Conservation (phyloP, 495 filamentous ascomycete genomes). For the Lasiosphaeris hirsuta region DNA sequence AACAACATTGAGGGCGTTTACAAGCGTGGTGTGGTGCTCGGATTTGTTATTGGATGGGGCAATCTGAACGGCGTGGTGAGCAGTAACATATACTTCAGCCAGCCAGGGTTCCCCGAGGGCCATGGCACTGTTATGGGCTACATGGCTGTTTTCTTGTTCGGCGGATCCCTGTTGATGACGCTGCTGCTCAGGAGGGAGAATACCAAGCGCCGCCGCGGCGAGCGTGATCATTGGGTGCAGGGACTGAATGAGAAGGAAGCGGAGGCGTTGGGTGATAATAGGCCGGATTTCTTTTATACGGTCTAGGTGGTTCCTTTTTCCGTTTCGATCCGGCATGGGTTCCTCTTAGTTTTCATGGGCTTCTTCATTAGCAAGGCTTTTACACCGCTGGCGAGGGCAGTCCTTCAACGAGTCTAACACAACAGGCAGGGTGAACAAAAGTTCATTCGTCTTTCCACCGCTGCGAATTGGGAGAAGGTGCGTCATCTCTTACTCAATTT, state of each 20-base stretch:
- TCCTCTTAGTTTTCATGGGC: no score
- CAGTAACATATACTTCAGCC: conserved; percentile 62
- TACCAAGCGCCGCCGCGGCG: conserved; percentile 54
- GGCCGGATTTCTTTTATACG: conserved; percentile 79
- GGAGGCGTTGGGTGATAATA: conserved; percentile 63
- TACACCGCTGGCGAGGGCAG: no score
- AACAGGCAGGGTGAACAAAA: no score
- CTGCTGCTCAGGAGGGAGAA: conserved; percentile 65
- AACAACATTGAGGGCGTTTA: conserved; percentile 94
- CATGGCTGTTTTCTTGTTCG: conserved; percentile 47
- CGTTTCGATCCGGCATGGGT: no score
- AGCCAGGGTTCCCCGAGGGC: conserved; percentile 44
- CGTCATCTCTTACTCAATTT: no score
- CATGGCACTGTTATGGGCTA: conserved; percentile 48
- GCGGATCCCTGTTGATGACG: conserved; percentile 60
- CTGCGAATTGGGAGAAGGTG: no score
- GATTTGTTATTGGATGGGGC: conserved; percentile 89
- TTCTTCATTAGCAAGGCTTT: no score
- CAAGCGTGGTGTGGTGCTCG: conserved; percentile 83
- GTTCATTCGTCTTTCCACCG: no score
- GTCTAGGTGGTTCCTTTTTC: conserved; percentile 5
- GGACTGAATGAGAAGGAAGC: conserved; percentile 58
- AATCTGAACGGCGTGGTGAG: conserved; percentile 86
- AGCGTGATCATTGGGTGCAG: conserved; percentile 65
- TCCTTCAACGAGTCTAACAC: no score